phyloP scores from a whole-genome alignment of 805 yeast genomes.

The Metschnikowia kunwiensis region DNA sequence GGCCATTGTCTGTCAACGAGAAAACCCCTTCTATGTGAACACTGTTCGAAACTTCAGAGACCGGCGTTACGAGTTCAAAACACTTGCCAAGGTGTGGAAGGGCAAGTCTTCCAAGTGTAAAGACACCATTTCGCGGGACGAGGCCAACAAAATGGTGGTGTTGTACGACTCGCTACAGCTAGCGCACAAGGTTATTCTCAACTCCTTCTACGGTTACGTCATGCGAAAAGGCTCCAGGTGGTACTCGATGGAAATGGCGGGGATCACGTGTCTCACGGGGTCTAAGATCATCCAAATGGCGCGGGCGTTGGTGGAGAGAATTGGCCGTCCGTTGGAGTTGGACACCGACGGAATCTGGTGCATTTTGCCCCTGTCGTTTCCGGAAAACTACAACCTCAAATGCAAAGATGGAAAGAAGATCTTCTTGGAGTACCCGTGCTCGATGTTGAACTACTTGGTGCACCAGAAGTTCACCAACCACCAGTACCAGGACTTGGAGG shows the following conservation, averaged over 20 bases:
- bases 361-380: constrained; percentile 88
- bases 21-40: constrained; percentile 93
- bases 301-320: constrained; percentile 78
- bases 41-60: constrained; percentile 95
- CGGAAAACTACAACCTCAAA: constrained; percentile 76
- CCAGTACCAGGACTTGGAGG: constrained; percentile 85
- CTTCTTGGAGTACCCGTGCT: constrained; percentile 86
- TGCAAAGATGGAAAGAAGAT: constrained; percentile 75
- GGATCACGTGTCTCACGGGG: constrained; percentile 96
- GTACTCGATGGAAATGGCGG: constrained; percentile 99
- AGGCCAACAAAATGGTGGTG: constrained; percentile 91
- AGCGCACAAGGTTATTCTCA: constrained; percentile 94
- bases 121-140: constrained; percentile 69
- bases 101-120: constrained; percentile 60
- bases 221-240: constrained; percentile 99
- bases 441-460: constrained; percentile 91
- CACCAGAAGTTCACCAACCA: constrained; percentile 89
- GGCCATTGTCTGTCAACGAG: constrained; percentile 94
- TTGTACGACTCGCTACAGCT: constrained; percentile 92
- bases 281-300: constrained; percentile 99
- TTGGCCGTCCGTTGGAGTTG: constrained; percentile 92
- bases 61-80: constrained; percentile 93
- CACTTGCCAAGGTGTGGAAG: constrained; percentile 91
- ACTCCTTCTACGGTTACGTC: constrained; percentile 96
- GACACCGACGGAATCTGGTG: constrained; percentile 99